Evolutionary conservation across 2,329 filamentous ascomycete genomes (phyloP), one percentile per base, ranked within the genome.

Genomic region (Gremmenia infestans): DNA sequence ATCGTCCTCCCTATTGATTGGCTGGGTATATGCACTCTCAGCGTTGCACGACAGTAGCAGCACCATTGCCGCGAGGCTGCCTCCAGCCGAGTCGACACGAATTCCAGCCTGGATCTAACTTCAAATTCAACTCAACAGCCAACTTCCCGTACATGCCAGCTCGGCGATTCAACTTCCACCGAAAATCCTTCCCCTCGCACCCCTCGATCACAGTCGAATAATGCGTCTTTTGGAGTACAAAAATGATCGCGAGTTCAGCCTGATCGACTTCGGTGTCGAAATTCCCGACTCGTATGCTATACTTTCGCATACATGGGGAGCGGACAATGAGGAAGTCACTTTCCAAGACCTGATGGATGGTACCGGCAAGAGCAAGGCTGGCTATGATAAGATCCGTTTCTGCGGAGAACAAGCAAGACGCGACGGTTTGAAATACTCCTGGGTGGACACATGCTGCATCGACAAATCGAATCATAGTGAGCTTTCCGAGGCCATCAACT

Each of bases 261-360:
- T 19, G 17, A 39, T 28, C 22, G 46, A 48, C 12, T 14, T 28
- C 15, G 23, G 25, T 11, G 36, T 11, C 36, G 36, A 39, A 1
- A 25, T 48, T 17, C 59, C 59, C 15, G n/a, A 15, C 5, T 19
- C 48, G 2, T 53, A 53, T 48, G 43, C 52, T 5, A 53, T 53
- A 2, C 52, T 53, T 19, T 53, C 52, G 23, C 52, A 53, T 22
- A 72, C 61, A 48, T 73, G 69, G 11, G 67, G 63, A 28, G 72
- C 66, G 11, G 49, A 43, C 37, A 42, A 19, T 19, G 17, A 37
- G 46, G 35, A 32, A 47, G 40, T 46, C 42, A 22, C 11, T 2
- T 37, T 47, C 28, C 1, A 22, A 45, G 40, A 52, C 12, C 14
- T 52, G 19, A 35, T 12, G n/a, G n/a, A 19, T 14, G 50, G 23